Evolutionary conservation across 2,329 filamentous ascomycete genomes (phyloP), one percentile per base, ranked within the genome.

Genomic region (Neurospora crassa): DNA sequence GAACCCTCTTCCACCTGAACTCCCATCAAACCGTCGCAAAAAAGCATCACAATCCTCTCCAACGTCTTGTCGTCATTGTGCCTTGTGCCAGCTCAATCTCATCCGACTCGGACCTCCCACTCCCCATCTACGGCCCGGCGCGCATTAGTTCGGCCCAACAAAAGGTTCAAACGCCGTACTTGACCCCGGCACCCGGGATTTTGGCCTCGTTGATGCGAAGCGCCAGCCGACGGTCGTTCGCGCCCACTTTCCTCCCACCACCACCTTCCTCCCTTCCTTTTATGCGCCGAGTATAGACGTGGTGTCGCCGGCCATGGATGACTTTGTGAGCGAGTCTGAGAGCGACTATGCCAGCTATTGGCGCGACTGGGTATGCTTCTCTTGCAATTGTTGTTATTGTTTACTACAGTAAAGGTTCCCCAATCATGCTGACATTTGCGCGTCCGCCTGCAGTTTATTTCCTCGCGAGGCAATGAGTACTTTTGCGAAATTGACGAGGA

Each of bases 401-500:
- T 47, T 5, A 18, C 53, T 45, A 34, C 43, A 59, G 40, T 20
- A 47, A 63, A 40, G 45, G 14, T 63, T 24, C 37, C 43, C 43
- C 43, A n/a, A 45, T 73, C 71, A 73, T 74, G 75, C 78, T 76
- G 77, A 77, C 68, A 6, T 34, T 40, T 34, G 69, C 40, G 24
- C 69, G 18, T 72, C n/a, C 37, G 16, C 24, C 16, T 70, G 68
- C 79, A 99, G 96, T 99, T 99, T 81, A 97, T 98, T 78, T 97
- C 95, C 5, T 97, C 94, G 6, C 89, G 96, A 71, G 96, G 96
- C 75, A 98, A 99, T 83, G 96, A 99, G 81, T 99, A 99, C 83
- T 99, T 98, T 79, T 99, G 96, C 88, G 96, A 99, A 80, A 98
- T 99, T 78, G 96, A 99, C 82, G 96, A 99, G 81, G 96, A 99